Evolutionary conservation across 148 eudicot genomes (phyloP).

Genomic region (Agrostemma githago): DNA sequence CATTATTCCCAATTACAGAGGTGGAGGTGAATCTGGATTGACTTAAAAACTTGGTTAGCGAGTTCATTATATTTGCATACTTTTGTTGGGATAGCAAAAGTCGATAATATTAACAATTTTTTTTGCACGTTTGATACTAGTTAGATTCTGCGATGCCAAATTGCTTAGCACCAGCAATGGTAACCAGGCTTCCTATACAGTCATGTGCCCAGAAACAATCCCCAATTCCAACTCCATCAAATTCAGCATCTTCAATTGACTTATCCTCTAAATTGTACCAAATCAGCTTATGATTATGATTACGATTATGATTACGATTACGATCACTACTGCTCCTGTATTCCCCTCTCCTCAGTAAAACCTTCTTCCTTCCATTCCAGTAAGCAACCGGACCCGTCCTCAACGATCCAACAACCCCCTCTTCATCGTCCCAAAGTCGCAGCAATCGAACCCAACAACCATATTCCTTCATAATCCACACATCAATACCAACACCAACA

Average conservation of each 20-base stretch:
- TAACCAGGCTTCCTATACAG: conserved; percentile 14
- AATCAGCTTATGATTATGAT: neutral
- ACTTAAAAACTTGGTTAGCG: no score
- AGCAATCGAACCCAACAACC: conserved; percentile 23
- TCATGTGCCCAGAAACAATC: conserved; percentile 1
- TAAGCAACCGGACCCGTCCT: conserved; percentile 3
- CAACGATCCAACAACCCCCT: neutral
- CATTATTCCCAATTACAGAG: no score
- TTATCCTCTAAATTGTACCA: conserved; percentile 9
- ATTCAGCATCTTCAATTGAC: conserved; percentile 5
- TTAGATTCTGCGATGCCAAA: neutral
- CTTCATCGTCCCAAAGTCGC: conserved; percentile 1
- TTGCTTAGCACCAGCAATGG: neutral
- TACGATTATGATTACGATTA: no score
- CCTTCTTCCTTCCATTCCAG: neutral
- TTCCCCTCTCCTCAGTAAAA: conserved; percentile 2
- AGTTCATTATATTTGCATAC: no score
- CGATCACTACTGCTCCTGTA: neutral
- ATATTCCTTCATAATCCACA: conserved; percentile 28
- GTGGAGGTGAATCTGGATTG: no score
- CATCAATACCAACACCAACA: neutral
- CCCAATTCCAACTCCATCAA: neutral
- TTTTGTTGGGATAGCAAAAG: no score
- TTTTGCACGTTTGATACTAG: no score
- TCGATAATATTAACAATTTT: no score